A percentile compares a stretch with the other conserved stretches of the same genome.
Evolutionary conservation across 2,329 filamentous ascomycete genomes (phyloP).

Genomic region (Fusarium bulbicola): DNA sequence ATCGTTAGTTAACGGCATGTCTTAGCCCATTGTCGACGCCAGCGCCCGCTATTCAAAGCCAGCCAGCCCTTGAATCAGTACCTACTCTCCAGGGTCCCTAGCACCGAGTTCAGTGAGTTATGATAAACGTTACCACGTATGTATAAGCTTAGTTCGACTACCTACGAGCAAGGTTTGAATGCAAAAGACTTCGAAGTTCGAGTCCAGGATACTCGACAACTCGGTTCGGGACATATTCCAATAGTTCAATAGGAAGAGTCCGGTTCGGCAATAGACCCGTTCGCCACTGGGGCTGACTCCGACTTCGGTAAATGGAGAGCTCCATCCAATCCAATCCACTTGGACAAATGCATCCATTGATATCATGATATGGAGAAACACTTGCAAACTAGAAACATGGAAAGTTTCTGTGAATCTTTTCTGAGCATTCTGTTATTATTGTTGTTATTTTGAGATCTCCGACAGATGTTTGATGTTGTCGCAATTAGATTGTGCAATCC

Average conservation of each 20-base stretch:
- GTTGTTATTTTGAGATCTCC: background rate
- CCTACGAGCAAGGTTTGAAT: background rate
- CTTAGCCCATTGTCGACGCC: background rate
- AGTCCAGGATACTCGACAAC: background rate
- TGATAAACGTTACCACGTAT: background rate
- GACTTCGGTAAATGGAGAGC: slow-evolving; percentile 6
- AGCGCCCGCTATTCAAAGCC: background rate
- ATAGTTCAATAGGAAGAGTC: background rate
- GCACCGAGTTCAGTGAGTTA: background rate
- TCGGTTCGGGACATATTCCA: background rate
- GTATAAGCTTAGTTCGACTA: background rate
- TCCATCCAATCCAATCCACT: background rate
- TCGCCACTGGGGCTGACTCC: background rate
- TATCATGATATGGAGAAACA: background rate
- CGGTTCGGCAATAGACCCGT: slow-evolving; percentile 11
- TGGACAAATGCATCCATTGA: background rate
- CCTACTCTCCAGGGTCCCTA: background rate
- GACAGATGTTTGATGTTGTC: background rate
- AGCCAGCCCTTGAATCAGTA: background rate
- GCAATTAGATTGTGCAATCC: background rate
- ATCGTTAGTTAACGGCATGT: background rate
- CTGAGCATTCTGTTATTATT: background rate
- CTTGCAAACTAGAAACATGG: background rate
- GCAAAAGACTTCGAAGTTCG: background rate
- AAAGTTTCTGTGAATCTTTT: background rate